A percentile compares a stretch with the other conserved stretches of the same genome.
phyloP scores from a whole-genome alignment of 2,329 filamentous ascomycete species.

The Didymella exigua region DNA sequence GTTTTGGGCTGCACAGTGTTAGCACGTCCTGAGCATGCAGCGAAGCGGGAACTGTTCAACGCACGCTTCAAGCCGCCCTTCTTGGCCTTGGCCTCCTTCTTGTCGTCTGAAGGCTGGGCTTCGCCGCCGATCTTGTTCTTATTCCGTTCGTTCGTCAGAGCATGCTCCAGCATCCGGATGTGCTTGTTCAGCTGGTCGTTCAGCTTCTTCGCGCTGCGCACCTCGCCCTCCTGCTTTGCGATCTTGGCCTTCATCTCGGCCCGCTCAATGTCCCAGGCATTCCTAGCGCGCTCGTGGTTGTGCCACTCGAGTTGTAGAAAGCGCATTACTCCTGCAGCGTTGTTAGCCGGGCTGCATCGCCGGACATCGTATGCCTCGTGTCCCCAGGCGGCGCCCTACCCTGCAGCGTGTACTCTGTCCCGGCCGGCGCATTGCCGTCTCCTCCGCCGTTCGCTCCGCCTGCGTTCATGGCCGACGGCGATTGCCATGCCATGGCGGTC shows the following conservation, averaged over 20 bases:
- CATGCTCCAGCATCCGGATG: conserved; percentile 85
- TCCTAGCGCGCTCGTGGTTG: conserved; percentile 94
- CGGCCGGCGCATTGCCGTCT: conserved; percentile 59
- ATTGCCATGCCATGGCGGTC: conserved; percentile 71
- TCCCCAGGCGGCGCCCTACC: conserved; percentile 52
- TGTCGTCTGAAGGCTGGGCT: conserved; percentile 53
- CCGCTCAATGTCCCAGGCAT: conserved; percentile 98
- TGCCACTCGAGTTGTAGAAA: conserved; percentile 99
- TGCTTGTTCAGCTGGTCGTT: conserved; percentile 91
- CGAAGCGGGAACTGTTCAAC: conserved; percentile 21
- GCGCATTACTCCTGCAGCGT: conserved; percentile 83
- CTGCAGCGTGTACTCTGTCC: conserved; percentile 75
- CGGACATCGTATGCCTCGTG: conserved; percentile 9
- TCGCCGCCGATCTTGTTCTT: conserved; percentile 66
- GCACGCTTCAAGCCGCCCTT: conserved; percentile 35
- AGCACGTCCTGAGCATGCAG: conserved; percentile 17
- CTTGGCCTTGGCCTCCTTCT: conserved; percentile 43
- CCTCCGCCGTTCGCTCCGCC: conserved; percentile 58
- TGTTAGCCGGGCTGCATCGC: conserved; percentile 24
- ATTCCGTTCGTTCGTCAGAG: conserved; percentile 79
- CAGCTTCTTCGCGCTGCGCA: conserved; percentile 81
- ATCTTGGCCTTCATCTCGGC: conserved; percentile 99
- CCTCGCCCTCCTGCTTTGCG: conserved; percentile 88
- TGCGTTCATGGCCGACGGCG: conserved; percentile 66
- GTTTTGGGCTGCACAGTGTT: conserved; percentile 51